Evolutionary conservation across 2,329 filamentous ascomycete species (phyloP).

Genomic region (Sclerotinia trifoliorum): DNA sequence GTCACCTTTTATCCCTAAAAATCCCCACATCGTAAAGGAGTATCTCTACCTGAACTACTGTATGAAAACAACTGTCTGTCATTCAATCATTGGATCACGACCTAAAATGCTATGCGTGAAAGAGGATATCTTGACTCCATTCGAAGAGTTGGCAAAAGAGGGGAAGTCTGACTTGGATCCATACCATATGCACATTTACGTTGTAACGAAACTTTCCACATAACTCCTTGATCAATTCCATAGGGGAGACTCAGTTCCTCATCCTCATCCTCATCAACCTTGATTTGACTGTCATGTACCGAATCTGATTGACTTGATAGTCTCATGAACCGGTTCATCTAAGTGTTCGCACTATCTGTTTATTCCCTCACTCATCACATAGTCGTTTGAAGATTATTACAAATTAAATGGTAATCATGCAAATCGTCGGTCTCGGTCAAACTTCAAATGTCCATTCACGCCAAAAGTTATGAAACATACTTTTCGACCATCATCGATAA

Average conservation of each 20-base stretch:
- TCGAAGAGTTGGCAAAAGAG: slow-evolving; percentile 11
- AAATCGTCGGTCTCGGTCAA: slow-evolving; percentile 3
- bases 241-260: too few species aligned
- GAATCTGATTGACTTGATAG: background rate
- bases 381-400: background rate
- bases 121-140: slow-evolving; percentile 14
- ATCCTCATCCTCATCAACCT: background rate
- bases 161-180: background rate
- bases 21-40: slow-evolving; percentile 1
- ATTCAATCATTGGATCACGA: slow-evolving; percentile 1
- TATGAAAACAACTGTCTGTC: slow-evolving; percentile 9
- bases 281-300: background rate
- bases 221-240: background rate
- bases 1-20: background rate
- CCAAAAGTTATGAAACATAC: background rate
- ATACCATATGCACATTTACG: background rate
- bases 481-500: background rate
- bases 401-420: background rate
- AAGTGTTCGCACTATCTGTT: background rate
- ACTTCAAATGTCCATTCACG: too few species aligned
- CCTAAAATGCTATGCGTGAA: background rate
- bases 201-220: background rate
- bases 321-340: background rate
- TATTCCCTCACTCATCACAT: too few species aligned
- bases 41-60: slow-evolving; percentile 12